Evolutionary conservation across 768 basidiomycete species (phyloP), one percentile per base, ranked within the genome.

Genomic region (Lactifluus subvellereus): DNA sequence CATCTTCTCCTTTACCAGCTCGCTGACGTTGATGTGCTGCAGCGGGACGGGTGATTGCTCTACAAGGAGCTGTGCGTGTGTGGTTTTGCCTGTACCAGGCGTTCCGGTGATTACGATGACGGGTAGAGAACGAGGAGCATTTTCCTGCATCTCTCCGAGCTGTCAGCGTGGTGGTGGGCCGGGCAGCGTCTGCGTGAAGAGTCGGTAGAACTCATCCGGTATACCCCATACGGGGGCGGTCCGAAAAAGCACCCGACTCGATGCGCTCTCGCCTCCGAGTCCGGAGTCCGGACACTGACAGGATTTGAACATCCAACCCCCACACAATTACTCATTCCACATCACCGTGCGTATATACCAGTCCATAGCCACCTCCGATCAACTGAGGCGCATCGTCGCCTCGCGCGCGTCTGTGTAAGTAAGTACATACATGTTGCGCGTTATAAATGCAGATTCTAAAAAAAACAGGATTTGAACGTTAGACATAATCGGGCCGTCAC

Each of bases 11-110:
- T 95, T 98, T 61, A 97, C 89, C 71, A 87, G 80, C 50, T 98
- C 91, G 38, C 94, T 89, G 54, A 98, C 83, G 70, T 98, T 96
- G 75, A 99, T 80, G 72, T 97, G 90, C 69, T 76, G 78, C 60
- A 97, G 75, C 0, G 87, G 84, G 1, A 88, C 68, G 4, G 84
- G 83, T 0, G 90, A 87, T 62, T 89, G 83, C 45, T 85, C 80
- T 22, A 79, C 84, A 50, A 98, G 83, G n/a, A 94, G 78, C 61
- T 89, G 83, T 1, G 94, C 91, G 74, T 93, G 93, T 0, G 94
- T 94, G 3, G 96, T 89, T 74, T 99, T 99, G 59, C 94, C 95
- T 40, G 94, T 95, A n/a, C 93, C 93, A 11, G 93, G 92, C 16
- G 93, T 94, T 64, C 92, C 94, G 48, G 93, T 95, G 69, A 95